A percentile compares a stretch with the other conserved stretches of the same genome.
Conservation (phyloP, 2,329 filamentous ascomycete species). For the Coleophoma cylindrospora region DNA sequence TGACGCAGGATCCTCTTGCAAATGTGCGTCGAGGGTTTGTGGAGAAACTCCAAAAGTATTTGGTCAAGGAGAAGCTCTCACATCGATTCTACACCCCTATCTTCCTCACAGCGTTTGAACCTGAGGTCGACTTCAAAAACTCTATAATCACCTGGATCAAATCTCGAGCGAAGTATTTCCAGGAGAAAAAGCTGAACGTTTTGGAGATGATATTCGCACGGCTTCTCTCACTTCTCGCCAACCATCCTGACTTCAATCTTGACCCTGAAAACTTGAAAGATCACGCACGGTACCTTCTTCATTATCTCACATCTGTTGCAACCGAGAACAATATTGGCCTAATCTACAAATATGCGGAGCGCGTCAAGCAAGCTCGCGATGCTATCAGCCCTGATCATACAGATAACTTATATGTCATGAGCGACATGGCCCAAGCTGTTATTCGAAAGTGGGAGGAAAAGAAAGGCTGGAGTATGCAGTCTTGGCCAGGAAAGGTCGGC, state of each 20-base stretch:
- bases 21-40: slow-evolving; percentile 77
- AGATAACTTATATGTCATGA: slow-evolving; percentile 77
- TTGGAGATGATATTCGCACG: slow-evolving; percentile 81
- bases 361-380: slow-evolving; percentile 86
- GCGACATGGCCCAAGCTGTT: slow-evolving; percentile 78
- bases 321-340: slow-evolving; percentile 83
- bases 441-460: slow-evolving; percentile 83
- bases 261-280: slow-evolving; percentile 67
- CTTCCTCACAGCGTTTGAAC: slow-evolving; percentile 90
- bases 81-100: slow-evolving; percentile 83
- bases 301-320: slow-evolving; percentile 78
- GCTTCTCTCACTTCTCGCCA: slow-evolving; percentile 80
- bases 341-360: slow-evolving; percentile 88
- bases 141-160: slow-evolving; percentile 84
- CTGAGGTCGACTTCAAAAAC: slow-evolving; percentile 64
- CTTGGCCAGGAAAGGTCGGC: slow-evolving; percentile 75
- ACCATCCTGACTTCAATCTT: slow-evolving; percentile 82
- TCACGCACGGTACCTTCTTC: slow-evolving; percentile 83
- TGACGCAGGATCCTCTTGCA: slow-evolving; percentile 72
- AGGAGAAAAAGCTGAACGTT: slow-evolving; percentile 52
- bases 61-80: slow-evolving; percentile 66
- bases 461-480: slow-evolving; percentile 80
- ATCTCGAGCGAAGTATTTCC: slow-evolving; percentile 67
- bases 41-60: slow-evolving; percentile 83
- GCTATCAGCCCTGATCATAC: slow-evolving; percentile 63